These are phyloP conservation scores for Syncephalastrum monosporum DNA, from an alignment of 371 early-diverging fungal species.

Conservation along the genomic window DNA sequence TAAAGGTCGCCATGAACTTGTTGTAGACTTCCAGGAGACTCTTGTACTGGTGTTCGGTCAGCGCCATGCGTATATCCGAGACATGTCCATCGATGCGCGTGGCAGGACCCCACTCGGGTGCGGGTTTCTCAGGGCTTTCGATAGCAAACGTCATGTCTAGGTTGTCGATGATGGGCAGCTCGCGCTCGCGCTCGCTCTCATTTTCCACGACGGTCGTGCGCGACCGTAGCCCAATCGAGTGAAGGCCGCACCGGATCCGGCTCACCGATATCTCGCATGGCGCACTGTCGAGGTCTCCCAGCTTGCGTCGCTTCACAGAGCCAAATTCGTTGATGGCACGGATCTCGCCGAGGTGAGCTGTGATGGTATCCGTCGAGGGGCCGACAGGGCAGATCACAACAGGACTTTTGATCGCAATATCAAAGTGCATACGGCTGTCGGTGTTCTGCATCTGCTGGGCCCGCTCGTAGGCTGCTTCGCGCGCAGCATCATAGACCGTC, in stretches of 20 bases:
- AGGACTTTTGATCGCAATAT: constrained; percentile 84
- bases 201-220: constrained; percentile 29
- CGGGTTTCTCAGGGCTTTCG: constrained; percentile 29
- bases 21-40: constrained; percentile 66
- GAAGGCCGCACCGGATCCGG: constrained; percentile 66
- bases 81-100: constrained; percentile 65
- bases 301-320: constrained; percentile 25
- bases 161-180: constrained; percentile 79
- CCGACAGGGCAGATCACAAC: constrained; percentile 85
- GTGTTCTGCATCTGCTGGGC: constrained; percentile 64
- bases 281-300: constrained; percentile 17
- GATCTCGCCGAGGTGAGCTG: constrained; percentile 87
- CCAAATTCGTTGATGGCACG: constrained; percentile 75
- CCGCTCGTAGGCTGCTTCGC: constrained; percentile 78
- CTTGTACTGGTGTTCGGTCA: constrained; percentile 82
- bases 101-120: constrained; percentile 32
- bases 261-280: constrained; percentile 40
- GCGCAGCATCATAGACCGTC: constrained; percentile 81
- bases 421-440: constrained; percentile 69
- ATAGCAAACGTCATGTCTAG: constrained; percentile 74
- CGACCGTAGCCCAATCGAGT: constrained; percentile 68
- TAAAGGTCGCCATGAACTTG: constrained; percentile 60
- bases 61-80: constrained; percentile 74
- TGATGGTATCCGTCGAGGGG: constrained; percentile 57
- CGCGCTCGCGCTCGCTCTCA: constrained; percentile 25